Evolutionary conservation across 768 basidiomycete species (phyloP), one percentile per base, ranked within the genome.

Genomic region (Pholiota microspora): DNA sequence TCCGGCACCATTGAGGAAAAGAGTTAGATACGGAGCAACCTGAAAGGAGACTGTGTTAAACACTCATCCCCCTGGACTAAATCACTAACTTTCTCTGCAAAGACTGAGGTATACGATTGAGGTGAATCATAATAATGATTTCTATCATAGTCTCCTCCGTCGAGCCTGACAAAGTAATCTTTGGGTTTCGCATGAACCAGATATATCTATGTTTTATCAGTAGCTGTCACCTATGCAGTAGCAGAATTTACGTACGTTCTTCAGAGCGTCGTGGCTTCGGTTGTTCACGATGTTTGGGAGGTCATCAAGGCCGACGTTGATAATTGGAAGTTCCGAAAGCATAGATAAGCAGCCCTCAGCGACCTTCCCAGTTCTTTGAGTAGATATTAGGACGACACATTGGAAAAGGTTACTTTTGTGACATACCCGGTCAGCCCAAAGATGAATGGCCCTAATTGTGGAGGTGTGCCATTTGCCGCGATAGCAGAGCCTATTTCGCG

Each of bases 1-100:
- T 27, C 92, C 93, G 0, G 86, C 81, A 12, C 92, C 94, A 62
- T 97, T 93, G 48, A 96, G 74, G 56, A 96, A 79, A 6, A 95
- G 79, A 0, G 90, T 92, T 3, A 93, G 75, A 67, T 91, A 92
- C 0, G 92, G 94, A 0, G 92, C 91, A 28, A 95, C 76, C 89
- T 94, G 4, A 29, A n/a, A n/a, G n/a, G n/a, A 28, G 24, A 23
- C 34, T 18, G 8, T 36, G 16, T 28, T 35, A 54, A 40, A 53
- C 23, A 34, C 15, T 8, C 16, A 23, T 16, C 5, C 7, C 40
- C 13, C 2, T 2, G 36, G 15, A 9, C 36, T 27, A 45, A 28
- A 12, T 10, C 32, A 61, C 65, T 16, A 55, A 89, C 93, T 73
- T 79, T 83, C 2, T 81, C 76, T 52, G 80, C 76, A 64, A 97